Percentiles rank a stretch among this genome's conserved stretches.
Evolutionary conservation across 345 rosid species (phyloP).

Genomic region (Linum usitatissimum): DNA sequence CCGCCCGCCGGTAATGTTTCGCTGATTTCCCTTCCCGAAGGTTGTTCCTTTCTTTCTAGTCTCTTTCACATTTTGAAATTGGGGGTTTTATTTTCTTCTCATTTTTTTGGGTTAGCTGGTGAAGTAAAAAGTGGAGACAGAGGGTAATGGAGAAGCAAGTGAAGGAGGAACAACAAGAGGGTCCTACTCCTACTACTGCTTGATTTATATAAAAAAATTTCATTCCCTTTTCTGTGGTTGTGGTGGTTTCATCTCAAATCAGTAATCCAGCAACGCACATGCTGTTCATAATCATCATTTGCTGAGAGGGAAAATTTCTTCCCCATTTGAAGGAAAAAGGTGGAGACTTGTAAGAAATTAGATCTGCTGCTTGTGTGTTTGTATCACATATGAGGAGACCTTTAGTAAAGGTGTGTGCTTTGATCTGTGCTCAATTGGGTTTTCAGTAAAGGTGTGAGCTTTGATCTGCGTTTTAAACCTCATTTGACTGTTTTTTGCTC

Average conservation of each 20-base stretch:
- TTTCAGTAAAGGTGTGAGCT: background rate
- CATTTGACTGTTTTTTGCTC: conserved; percentile 7
- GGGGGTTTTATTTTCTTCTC: background rate
- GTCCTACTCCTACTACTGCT: conserved; percentile 43
- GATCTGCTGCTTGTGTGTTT: conserved; percentile 8
- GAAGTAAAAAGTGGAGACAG: conserved; percentile 6
- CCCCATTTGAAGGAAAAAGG: conserved; percentile 7
- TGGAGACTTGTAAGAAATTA: background rate
- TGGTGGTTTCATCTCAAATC: conserved; percentile 40
- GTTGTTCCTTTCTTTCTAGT: conserved; percentile 7
- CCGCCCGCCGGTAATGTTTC: too few species aligned
- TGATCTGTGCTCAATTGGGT: conserved; percentile 39
- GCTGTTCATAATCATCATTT: conserved; percentile 22
- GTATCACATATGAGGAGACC: conserved; percentile 63
- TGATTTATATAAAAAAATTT: conserved; percentile 51
- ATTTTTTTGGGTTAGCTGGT: background rate
- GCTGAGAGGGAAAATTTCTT: conserved; percentile 28
- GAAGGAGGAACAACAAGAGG: conserved; percentile 38
- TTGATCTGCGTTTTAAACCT: background rate
- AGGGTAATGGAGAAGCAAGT: conserved; percentile 28
- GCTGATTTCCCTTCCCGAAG: conserved; percentile 10
- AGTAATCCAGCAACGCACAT: conserved; percentile 21
- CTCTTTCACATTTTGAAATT: background rate
- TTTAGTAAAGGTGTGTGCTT: conserved; percentile 17
- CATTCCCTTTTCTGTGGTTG: conserved; percentile 12